Percentiles rank a stretch among this genome's conserved stretches.
Conservation (phyloP, 805 yeast genomes). For the Metschnikowia anglica region DNA sequence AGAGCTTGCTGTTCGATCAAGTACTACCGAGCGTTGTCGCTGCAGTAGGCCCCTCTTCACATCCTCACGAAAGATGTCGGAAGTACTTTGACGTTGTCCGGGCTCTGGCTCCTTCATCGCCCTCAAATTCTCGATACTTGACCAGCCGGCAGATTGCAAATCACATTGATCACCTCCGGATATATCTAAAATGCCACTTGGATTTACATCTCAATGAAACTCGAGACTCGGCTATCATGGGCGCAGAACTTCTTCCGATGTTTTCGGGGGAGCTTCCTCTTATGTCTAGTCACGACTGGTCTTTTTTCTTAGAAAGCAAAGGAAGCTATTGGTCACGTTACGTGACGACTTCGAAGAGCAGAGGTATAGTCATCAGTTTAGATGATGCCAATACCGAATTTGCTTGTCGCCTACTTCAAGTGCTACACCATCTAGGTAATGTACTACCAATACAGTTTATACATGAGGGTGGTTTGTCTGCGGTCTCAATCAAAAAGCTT, state of each 20-base stretch:
- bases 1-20: constrained; percentile 15
- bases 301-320: constrained; percentile 1
- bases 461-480: constrained; percentile 17
- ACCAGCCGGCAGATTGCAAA: constrained; percentile 14
- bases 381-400: constrained; percentile 14
- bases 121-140: constrained; percentile 16
- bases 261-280: constrained; percentile 15
- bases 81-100: constrained; percentile 14
- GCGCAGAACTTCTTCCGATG: constrained; percentile 19
- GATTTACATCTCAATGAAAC: constrained; percentile 11
- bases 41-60: constrained; percentile 2
- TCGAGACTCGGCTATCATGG: constrained; percentile 9
- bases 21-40: constrained; percentile 8
- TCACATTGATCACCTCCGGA: constrained; percentile 18
- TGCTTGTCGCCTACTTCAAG: constrained; percentile 16
- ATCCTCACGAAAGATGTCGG: constrained; percentile 13
- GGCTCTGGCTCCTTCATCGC: constrained; percentile 8
- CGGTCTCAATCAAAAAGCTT: constrained; percentile 2
- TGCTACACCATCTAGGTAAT: constrained; percentile 12
- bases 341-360: constrained; percentile 8
- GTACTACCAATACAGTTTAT: constrained; percentile 19
- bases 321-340: constrained; percentile 14
- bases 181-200: constrained; percentile 15
- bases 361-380: constrained; percentile 20
- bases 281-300: constrained; percentile 10